Percentiles rank a stretch among this genome's conserved stretches.
Evolutionary conservation across 2,329 filamentous ascomycete species (phyloP).

Genomic region (Hypomyces rosellus): DNA sequence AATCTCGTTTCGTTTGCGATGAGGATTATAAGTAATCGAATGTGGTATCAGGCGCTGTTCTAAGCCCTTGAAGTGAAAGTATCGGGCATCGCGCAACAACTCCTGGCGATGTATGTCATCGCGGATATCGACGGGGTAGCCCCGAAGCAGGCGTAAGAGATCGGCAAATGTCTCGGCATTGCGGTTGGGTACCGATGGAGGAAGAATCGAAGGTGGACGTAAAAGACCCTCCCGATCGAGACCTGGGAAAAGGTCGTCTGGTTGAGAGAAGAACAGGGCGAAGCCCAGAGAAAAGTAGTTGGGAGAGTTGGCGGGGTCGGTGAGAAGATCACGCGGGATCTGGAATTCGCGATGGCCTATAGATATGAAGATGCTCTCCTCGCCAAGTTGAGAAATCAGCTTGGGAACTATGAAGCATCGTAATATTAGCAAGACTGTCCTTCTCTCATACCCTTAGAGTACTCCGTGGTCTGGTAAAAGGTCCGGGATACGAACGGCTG

Average conservation of each 20-base stretch:
- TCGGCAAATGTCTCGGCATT: slow-evolving; percentile 81
- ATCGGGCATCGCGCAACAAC: slow-evolving; percentile 78
- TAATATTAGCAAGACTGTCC: not conserved
- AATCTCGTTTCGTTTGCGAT: slow-evolving; percentile 66
- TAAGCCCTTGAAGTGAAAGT: slow-evolving; percentile 86
- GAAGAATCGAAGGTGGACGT: slow-evolving; percentile 78
- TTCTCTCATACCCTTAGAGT: not conserved
- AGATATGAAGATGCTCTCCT: slow-evolving; percentile 85
- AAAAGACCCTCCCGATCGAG: slow-evolving; percentile 72
- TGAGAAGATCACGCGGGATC: slow-evolving; percentile 83
- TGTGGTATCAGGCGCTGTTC: slow-evolving; percentile 83
- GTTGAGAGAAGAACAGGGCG: slow-evolving; percentile 76
- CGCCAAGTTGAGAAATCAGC: slow-evolving; percentile 83
- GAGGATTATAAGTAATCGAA: slow-evolving; percentile 66
- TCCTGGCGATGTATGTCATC: slow-evolving; percentile 70
- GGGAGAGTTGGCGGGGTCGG: slow-evolving; percentile 77
- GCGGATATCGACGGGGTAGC: slow-evolving; percentile 73
- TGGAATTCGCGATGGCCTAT: slow-evolving; percentile 85
- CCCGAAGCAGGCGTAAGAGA: slow-evolving; percentile 71
- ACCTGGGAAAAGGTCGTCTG: slow-evolving; percentile 77
- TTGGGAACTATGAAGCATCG: slow-evolving; percentile 59
- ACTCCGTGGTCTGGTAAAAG: not conserved
- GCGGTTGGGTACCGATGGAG: slow-evolving; percentile 72
- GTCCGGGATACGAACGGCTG: slow-evolving; percentile 53
- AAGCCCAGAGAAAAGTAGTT: slow-evolving; percentile 96